Base-by-base conservation (phyloP, 2,329 filamentous ascomycete genomes). In the Ophiostoma ulmi region DNA sequence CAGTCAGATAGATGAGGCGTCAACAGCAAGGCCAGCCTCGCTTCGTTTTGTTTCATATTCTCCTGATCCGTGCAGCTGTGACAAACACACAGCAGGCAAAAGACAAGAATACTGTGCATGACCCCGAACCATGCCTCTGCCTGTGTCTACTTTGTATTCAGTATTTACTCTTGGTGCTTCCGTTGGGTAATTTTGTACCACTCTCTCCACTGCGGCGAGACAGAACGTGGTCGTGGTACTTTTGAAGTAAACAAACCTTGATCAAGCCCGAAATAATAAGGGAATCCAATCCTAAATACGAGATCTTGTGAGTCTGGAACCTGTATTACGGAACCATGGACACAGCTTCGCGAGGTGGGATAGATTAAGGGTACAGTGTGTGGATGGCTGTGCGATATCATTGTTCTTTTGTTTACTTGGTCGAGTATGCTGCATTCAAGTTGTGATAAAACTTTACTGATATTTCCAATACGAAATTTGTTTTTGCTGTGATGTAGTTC, bases 201-300 rank as follows among this genome's bases (percentile, higher is more conserved):
- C 26, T 17, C 55, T 61, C 22, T 35, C 14, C 58, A 63, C 58
- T 63, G n/a, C 52, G 52, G n/a, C 52, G 26, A 63, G 14, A 63
- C 58, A 63, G 13, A 63, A 63, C 58, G 58, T 63, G 26, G 58
- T 35, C 6, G 58, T 63, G 14, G 58, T 63, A 63, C 58, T 63
- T 61, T 36, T 63, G 10, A 10, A 35, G 13, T 63, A 63, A 63
- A 63, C 58, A 58, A 58, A 58, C 52, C 6, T n/a, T 5, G 17
- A 48, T 44, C 17, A 17, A 0, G 38, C 10, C 10, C 38, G 38
- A 10, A 39, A 13, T 39, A 10, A 13, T 39, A 11, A 14, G n/a
- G 52, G 26, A 58, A 58, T 58, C 22, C 22, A 63, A 63, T 35
- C n/a, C 26, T 31, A 26, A 61, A 61, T 35, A 63, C 26, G 58